Conservation (phyloP, 768 basidiomycete species). For the Tubosaeta brunneosetosa region DNA sequence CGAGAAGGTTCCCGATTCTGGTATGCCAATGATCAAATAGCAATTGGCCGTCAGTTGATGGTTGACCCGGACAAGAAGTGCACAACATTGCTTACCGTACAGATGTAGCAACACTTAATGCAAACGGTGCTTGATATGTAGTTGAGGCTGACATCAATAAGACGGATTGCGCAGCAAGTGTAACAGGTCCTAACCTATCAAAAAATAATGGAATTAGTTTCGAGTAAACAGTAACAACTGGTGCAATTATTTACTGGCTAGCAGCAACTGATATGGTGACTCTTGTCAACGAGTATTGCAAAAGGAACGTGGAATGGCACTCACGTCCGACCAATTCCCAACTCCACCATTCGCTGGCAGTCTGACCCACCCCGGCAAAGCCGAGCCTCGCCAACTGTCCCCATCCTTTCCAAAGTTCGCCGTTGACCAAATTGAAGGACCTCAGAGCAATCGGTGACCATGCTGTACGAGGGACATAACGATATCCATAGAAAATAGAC, state of each 20-base stretch:
- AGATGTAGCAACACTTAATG: slow-evolving; percentile 76
- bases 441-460: slow-evolving; percentile 51
- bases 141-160: slow-evolving; percentile 70
- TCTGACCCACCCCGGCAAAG: slow-evolving; percentile 76
- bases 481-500: slow-evolving; percentile 60
- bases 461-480: slow-evolving; percentile 61
- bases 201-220: slow-evolving; percentile 5
- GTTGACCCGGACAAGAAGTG: background rate
- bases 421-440: slow-evolving; percentile 45
- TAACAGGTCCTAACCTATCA: slow-evolving; percentile 66
- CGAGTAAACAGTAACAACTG: background rate
- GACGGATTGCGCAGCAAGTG: slow-evolving; percentile 86
- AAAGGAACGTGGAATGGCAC: slow-evolving; percentile 1
- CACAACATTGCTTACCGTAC: slow-evolving; percentile 58
- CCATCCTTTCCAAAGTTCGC: slow-evolving; percentile 61
- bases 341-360: slow-evolving; percentile 93
- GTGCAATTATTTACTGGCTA: slow-evolving; percentile 38
- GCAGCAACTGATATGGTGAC: slow-evolving; percentile 40
- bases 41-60: background rate
- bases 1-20: slow-evolving; percentile 86
- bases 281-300: background rate
- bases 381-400: slow-evolving; percentile 71
- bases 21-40: background rate
- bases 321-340: slow-evolving; percentile 77
- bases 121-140: slow-evolving; percentile 80